Percentiles rank a stretch among this genome's conserved stretches.
These are phyloP conservation scores for Oxyria digyna DNA, from an alignment of 148 eudicot species.

Conservation along the genomic window DNA sequence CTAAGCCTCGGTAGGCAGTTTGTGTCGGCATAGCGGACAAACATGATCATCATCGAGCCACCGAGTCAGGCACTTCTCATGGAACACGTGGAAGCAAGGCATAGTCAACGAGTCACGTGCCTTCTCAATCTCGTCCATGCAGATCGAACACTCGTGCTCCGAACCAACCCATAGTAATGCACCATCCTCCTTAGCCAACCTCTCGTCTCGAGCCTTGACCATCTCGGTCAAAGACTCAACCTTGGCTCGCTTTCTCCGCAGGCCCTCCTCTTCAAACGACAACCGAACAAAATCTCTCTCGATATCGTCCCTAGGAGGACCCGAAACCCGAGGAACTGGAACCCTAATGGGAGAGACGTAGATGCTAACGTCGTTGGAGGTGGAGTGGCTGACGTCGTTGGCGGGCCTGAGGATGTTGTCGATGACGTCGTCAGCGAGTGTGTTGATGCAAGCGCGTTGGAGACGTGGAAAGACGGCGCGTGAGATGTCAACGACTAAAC, in stretches of 20 bases:
- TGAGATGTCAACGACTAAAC: too few species aligned
- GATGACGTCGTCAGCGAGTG: too few species aligned
- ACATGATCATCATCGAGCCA: background rate
- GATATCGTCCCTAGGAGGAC: too few species aligned
- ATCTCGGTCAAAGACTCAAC: background rate
- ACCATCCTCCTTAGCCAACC: background rate
- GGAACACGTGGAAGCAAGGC: constrained; percentile 11
- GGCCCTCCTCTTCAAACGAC: background rate
- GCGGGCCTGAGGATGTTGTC: too few species aligned
- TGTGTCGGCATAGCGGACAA: constrained; percentile 11
- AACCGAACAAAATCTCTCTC: too few species aligned
- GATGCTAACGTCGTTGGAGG: too few species aligned
- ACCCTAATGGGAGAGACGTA: too few species aligned
- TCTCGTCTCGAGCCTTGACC: background rate
- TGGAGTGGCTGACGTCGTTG: too few species aligned
- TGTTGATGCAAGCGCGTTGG: too few species aligned
- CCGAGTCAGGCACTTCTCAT: background rate
- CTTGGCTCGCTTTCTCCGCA: background rate
- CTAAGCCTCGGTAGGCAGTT: background rate
- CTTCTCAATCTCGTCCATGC: background rate
- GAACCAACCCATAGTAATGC: background rate
- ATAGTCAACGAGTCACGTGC: background rate
- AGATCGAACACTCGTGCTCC: background rate
- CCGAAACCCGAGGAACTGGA: too few species aligned
- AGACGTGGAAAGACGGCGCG: too few species aligned